Percentiles rank a stretch among this genome's conserved stretches.
phyloP scores from a whole-genome alignment of 225 moss, liverwort and hornwort species.

The Asterella californica region DNA sequence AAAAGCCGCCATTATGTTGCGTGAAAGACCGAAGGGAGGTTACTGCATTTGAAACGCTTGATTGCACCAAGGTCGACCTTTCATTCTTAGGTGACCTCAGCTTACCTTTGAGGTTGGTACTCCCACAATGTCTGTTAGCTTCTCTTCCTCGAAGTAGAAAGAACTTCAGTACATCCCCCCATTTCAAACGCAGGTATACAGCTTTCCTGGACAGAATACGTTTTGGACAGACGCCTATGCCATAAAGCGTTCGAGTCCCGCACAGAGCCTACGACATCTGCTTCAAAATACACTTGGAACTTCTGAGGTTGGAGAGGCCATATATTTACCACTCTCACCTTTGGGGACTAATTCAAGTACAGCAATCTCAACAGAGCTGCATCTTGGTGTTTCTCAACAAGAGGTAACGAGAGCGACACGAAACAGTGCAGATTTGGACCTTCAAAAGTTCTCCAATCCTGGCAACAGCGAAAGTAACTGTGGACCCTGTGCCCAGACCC shows the following conservation, averaged over 20 bases:
- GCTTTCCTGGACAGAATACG: too few relatives aligned
- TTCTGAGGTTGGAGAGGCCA: not conserved
- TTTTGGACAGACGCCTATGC: too few relatives aligned
- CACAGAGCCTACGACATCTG: not conserved
- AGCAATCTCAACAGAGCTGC: not conserved
- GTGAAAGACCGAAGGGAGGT: not conserved
- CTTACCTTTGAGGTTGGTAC: slow-evolving; percentile 88
- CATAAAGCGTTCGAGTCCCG: too few relatives aligned
- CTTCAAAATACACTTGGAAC: not conserved
- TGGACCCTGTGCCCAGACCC: slow-evolving; percentile 95
- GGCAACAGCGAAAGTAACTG: slow-evolving; percentile 89
- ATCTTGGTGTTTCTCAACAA: not conserved
- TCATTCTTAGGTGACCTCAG: too few relatives aligned
- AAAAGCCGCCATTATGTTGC: not conserved
- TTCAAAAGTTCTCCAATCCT: slow-evolving; percentile 92
- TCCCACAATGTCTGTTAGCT: slow-evolving; percentile 78
- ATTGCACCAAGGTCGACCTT: not conserved
- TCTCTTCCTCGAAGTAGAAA: slow-evolving; percentile 51
- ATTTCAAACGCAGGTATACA: not conserved
- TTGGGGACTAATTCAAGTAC: not conserved
- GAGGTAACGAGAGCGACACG: not conserved
- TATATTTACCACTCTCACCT: not conserved
- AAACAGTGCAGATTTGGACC: slow-evolving; percentile 36
- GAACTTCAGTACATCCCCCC: not conserved
- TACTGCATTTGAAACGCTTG: too few relatives aligned